Evolutionary conservation across 2,329 filamentous ascomycete species (phyloP).

Genomic region (Sphaerulina vaccinii): DNA sequence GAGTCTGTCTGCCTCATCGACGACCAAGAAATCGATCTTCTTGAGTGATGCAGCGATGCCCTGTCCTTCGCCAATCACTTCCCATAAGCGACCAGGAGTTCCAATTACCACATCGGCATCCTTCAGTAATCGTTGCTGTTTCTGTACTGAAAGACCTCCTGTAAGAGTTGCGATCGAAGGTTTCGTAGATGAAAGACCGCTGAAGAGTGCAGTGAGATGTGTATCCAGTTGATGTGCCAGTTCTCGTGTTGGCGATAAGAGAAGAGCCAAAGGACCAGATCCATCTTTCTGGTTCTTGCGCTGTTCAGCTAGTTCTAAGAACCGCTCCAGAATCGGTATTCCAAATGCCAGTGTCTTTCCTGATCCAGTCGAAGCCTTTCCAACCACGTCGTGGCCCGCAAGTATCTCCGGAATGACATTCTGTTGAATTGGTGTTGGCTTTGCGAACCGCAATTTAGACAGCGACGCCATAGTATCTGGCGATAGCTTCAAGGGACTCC

Average conservation of each 20-base stretch:
- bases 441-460: slow-evolving; percentile 73
- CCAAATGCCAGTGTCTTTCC: slow-evolving; percentile 95
- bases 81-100: slow-evolving; percentile 89
- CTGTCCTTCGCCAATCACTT: slow-evolving; percentile 76
- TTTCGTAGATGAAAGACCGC: slow-evolving; percentile 57
- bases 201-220: slow-evolving; percentile 75
- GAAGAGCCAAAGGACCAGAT: slow-evolving; percentile 64
- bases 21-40: slow-evolving; percentile 74
- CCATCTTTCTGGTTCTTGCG: slow-evolving; percentile 36
- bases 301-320: slow-evolving; percentile 53
- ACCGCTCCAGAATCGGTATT: slow-evolving; percentile 86
- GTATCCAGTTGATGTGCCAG: slow-evolving; percentile 86
- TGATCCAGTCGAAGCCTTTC: slow-evolving; percentile 93
- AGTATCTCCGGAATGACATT: slow-evolving; percentile 78
- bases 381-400: slow-evolving; percentile 84
- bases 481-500: slow-evolving; percentile 73
- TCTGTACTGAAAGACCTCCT: slow-evolving; percentile 88
- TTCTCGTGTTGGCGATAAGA: slow-evolving; percentile 89
- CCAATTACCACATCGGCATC: slow-evolving; percentile 84
- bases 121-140: slow-evolving; percentile 81
- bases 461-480: slow-evolving; percentile 69
- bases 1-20: slow-evolving; percentile 91
- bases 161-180: slow-evolving; percentile 78
- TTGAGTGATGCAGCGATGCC: slow-evolving; percentile 70
- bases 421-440: slow-evolving; percentile 79